Conservation (phyloP, 176 grass and related monocot genomes). For the Avena atlantica region DNA sequence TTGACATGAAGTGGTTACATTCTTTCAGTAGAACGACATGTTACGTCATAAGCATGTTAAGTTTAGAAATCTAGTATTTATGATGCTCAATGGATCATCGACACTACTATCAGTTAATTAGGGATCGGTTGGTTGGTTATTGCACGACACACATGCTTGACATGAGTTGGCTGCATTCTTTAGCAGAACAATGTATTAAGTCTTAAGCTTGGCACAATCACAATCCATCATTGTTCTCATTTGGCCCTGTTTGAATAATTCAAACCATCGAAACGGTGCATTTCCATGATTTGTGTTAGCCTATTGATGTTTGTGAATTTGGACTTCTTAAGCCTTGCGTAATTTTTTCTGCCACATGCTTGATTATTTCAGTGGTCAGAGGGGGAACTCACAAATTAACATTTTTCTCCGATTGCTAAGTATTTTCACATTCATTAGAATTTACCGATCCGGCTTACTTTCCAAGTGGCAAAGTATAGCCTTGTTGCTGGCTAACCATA, state of each 20-base stretch:
- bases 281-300: background rate
- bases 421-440: slow-evolving; percentile 5
- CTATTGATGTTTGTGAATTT: background rate
- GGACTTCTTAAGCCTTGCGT: background rate
- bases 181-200: background rate
- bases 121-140: background rate
- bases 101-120: background rate
- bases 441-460: background rate
- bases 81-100: background rate
- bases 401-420: background rate
- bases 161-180: background rate
- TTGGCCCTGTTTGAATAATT: background rate
- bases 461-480: background rate
- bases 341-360: background rate
- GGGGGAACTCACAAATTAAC: background rate
- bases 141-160: background rate
- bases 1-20: background rate
- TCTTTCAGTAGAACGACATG: background rate
- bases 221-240: background rate
- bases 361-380: background rate
- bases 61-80: background rate
- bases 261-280: background rate
- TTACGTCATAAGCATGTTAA: background rate
- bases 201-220: background rate
- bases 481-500: background rate